phyloP scores from a whole-genome alignment of 495 filamentous ascomycete genomes.

The Astrocystis sublimbata region DNA sequence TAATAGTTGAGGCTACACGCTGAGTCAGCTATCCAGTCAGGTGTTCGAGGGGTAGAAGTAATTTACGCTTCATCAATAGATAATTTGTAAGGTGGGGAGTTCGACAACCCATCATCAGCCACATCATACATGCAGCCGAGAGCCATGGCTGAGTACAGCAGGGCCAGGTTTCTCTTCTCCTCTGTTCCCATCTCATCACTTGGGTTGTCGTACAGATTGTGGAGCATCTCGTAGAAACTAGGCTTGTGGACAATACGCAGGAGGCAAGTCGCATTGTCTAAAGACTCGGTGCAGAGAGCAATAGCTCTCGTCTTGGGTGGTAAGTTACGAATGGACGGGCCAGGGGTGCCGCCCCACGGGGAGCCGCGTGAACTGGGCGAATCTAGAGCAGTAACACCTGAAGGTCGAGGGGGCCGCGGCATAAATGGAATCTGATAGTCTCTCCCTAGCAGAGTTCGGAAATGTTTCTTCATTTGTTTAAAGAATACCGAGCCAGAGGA shows the following conservation, averaged over 20 bases:
- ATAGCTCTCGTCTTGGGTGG: conserved; percentile 68
- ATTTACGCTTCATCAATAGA: conserved; percentile 79
- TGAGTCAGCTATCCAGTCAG: conserved; percentile 15
- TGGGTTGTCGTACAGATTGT: conserved; percentile 75
- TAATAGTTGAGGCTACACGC: conserved; percentile 77
- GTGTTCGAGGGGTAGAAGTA: neutral
- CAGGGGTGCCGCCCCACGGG: conserved; percentile 60
- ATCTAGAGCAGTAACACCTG: conserved; percentile 55
- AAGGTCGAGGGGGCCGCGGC: conserved; percentile 41
- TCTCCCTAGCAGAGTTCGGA: conserved; percentile 62
- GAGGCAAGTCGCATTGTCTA: conserved; percentile 82
- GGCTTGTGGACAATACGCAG: conserved; percentile 88
- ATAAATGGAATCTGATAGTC: conserved; percentile 52
- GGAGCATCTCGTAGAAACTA: conserved; percentile 73
- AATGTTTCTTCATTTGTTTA: conserved; percentile 78
- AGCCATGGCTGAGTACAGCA: conserved; percentile 80
- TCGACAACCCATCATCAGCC: conserved; percentile 41
- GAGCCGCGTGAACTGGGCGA: conserved; percentile 66
- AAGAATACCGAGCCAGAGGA: conserved; percentile 91
- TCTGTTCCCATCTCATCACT: conserved; percentile 68
- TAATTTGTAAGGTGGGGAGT: conserved; percentile 57
- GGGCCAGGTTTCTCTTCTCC: conserved; percentile 79
- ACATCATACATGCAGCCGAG: conserved; percentile 82
- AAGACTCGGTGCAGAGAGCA: conserved; percentile 70
- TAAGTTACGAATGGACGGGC: conserved; percentile 64